Conservation (phyloP, 2,329 filamentous ascomycete species). For the Chaetothyriales sp. region DNA sequence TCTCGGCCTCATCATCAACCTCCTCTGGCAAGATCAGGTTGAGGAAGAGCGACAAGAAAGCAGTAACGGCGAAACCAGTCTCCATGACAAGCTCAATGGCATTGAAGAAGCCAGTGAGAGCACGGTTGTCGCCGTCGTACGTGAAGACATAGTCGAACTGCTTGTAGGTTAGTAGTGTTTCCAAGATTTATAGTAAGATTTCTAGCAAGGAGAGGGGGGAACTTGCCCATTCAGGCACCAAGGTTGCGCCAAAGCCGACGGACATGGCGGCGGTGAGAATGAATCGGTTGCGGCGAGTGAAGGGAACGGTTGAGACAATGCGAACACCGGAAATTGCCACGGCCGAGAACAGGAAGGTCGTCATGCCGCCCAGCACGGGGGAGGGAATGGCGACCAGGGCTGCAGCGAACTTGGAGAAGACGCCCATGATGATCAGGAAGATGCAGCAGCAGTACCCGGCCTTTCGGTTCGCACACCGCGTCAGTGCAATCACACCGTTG, state of each 20-base stretch:
- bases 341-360: constrained; percentile 53
- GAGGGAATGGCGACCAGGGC: constrained; percentile 52
- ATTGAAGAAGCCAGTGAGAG: constrained; percentile 46
- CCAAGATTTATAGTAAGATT: no score
- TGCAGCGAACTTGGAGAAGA: constrained; percentile 58
- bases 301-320: constrained; percentile 49
- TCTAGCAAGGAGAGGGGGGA: constrained; percentile 19
- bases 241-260: constrained; percentile 42
- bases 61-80: constrained; percentile 50
- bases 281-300: constrained; percentile 53
- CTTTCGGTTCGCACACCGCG: constrained; percentile 53
- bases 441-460: constrained; percentile 54
- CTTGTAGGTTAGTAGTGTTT: background rate
- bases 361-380: constrained; percentile 34
- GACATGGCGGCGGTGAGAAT: constrained; percentile 50
- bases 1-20: constrained; percentile 37
- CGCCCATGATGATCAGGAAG: constrained; percentile 55
- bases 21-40: constrained; percentile 64
- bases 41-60: constrained; percentile 56
- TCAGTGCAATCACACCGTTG: constrained; percentile 56
- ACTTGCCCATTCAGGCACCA: constrained; percentile 32
- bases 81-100: constrained; percentile 54
- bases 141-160: constrained; percentile 29
- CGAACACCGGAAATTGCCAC: constrained; percentile 54
- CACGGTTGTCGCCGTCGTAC: constrained; percentile 44